A percentile compares a stretch with the other conserved stretches of the same genome.
Conservation (phyloP, 2,329 filamentous ascomycete genomes). For the Madurella mycetomatis region DNA sequence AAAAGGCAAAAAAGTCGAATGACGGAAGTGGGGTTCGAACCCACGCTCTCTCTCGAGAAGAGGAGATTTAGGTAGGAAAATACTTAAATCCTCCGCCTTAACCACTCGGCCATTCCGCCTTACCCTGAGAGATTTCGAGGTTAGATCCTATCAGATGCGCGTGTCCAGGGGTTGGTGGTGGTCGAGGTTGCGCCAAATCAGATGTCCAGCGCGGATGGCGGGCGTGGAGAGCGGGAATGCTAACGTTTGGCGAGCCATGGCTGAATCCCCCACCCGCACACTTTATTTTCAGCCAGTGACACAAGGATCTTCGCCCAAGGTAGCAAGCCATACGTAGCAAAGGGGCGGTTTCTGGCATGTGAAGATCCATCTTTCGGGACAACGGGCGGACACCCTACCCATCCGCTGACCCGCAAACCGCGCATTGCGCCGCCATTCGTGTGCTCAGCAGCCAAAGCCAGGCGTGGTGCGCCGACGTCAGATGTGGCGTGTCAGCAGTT, state of each 20-base stretch:
- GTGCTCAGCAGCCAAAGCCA: neutral
- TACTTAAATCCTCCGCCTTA: constrained; percentile 24
- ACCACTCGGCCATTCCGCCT: constrained; percentile 22
- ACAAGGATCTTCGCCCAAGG: neutral
- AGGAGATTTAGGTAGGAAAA: constrained; percentile 19
- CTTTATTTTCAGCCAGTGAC: neutral
- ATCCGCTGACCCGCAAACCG: constrained; percentile 20
- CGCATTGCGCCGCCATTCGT: neutral
- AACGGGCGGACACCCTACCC: neutral
- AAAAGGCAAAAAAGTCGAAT: constrained; percentile 13
- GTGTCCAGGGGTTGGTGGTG: neutral
- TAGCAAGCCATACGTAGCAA: neutral
- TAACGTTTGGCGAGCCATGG: too few species aligned
- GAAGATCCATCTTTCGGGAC: constrained; percentile 10
- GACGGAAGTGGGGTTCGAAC: constrained; percentile 23
- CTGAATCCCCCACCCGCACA: too few species aligned
- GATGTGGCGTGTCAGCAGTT: neutral
- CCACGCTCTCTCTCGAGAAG: constrained; percentile 23
- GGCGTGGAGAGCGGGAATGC: neutral
- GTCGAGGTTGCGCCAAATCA: neutral
- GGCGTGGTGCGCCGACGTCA: neutral
- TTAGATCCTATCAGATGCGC: constrained; percentile 5
- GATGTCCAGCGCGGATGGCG: neutral
- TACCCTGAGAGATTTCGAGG: constrained; percentile 1
- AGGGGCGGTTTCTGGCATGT: constrained; percentile 13